Base-by-base conservation (phyloP, 176 grass and related monocot species). In the Carex scoparia region DNA sequence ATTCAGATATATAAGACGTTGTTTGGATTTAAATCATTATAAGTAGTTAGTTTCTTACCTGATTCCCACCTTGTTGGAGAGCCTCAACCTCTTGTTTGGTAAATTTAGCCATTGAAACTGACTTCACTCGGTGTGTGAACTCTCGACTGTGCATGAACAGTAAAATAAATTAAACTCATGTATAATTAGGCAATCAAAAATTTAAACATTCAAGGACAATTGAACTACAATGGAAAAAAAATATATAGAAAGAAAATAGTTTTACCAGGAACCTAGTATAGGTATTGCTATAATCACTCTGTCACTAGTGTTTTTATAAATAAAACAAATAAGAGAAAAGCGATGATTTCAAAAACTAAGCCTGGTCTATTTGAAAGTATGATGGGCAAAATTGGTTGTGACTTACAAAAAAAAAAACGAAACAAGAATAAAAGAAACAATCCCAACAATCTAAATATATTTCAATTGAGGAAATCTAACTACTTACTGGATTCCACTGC, bases 91-190 rank as follows among this genome's bases (percentile, higher is more conserved):
- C 93, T 86, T 99, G 93, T 76, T 87, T 95, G 69, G 86, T 91
- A 88, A 99, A 99, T 89, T 92, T 99, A 65, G 93, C 84, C 96
- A 95, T 92, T 10, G 96, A 95, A 68, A 99, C 93, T 1, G 96
- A 99, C 84, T 99, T 99, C n/a, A 99, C 96, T 79, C 91, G 82
- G 71, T 99, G 96, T 28, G 96, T 99, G 38, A 99, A 99, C 66
- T 99, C 96, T 32, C 93, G 93, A 80, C 93, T 94, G 93, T 66
- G 68, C 44, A 65, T 54, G 13, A 32, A 82, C 32, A 28, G 10
- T 66, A n/a, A 42, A 80, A 38, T 61, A 61, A 61, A 51, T 56
- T 16, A 65, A 46, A 81, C 31, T 33, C 28, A 35, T 83, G 57
- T 81, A 27, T 59, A 81, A 62, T 63, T 61, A 44, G 37, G 37